phyloP scores from a whole-genome alignment of 352 stramenopile genomes.

The Phytophthora chlamydospora region DNA sequence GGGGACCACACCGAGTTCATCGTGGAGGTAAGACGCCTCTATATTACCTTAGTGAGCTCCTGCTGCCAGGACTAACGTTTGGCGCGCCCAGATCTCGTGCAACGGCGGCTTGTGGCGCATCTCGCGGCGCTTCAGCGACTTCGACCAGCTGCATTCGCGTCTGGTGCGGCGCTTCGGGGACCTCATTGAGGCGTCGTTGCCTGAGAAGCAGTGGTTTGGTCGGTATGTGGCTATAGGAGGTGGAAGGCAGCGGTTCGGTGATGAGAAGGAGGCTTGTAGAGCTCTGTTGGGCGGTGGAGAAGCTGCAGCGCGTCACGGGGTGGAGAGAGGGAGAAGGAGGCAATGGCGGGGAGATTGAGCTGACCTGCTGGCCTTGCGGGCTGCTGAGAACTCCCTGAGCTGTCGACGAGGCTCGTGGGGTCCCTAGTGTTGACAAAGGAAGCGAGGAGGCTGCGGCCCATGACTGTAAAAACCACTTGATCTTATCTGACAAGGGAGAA shows the following conservation, averaged over 20 bases:
- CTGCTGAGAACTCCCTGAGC: slow-evolving; percentile 33
- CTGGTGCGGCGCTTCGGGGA: slow-evolving; percentile 76
- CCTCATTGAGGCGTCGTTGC: slow-evolving; percentile 70
- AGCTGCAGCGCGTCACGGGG: slow-evolving; percentile 14
- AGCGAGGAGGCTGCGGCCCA: slow-evolving; percentile 55
- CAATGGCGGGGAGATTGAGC: neutral
- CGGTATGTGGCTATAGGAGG: slow-evolving; percentile 44
- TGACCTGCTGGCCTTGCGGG: neutral
- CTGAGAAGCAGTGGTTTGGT: slow-evolving; percentile 90
- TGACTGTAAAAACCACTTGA: slow-evolving; percentile 90
- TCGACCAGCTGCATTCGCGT: slow-evolving; percentile 84
- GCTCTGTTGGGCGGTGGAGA: slow-evolving; percentile 5
- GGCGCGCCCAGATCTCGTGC: slow-evolving; percentile 68
- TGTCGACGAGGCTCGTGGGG: slow-evolving; percentile 11
- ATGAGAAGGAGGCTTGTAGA: slow-evolving; percentile 35
- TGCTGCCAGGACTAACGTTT: neutral
- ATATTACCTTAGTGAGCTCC: neutral
- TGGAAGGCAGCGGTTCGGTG: slow-evolving; percentile 36
- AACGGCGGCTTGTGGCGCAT: slow-evolving; percentile 86
- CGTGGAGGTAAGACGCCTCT: slow-evolving; percentile 49
- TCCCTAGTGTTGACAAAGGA: slow-evolving; percentile 44
- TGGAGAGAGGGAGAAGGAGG: slow-evolving; percentile 4
- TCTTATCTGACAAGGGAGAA: slow-evolving; percentile 74
- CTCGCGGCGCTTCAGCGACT: slow-evolving; percentile 86
- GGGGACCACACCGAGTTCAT: slow-evolving; percentile 89